A percentile compares a stretch with the other conserved stretches of the same genome.
These are phyloP conservation scores for Plasmodium gaboni DNA, from an alignment of 169 alveolate species.

Conservation along the genomic window DNA sequence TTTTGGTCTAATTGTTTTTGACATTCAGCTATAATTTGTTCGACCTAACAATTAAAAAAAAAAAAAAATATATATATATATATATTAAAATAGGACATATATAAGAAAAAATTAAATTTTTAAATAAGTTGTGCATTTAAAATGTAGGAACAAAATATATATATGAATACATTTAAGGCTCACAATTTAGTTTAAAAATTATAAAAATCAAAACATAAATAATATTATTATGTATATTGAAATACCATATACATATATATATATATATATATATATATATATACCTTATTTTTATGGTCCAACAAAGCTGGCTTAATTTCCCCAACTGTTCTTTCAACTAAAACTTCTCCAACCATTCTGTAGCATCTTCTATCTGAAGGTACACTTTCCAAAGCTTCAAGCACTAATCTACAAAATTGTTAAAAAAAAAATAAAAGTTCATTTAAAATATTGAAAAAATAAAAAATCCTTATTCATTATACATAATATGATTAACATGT, in stretches of 20 bases:
- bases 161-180: too few species aligned
- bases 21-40: slow-evolving; percentile 69
- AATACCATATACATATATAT: background rate
- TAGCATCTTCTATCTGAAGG: slow-evolving; percentile 91
- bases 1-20: slow-evolving; percentile 72
- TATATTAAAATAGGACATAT: background rate
- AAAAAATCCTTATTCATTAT: background rate
- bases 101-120: background rate
- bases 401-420: slow-evolving; percentile 83
- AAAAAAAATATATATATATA: slow-evolving; percentile 11
- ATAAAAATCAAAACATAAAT: slow-evolving; percentile 1
- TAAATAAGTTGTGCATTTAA: background rate
- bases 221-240: background rate
- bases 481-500: background rate
- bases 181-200: background rate
- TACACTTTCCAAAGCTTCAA: slow-evolving; percentile 88
- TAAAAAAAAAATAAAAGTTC: slow-evolving; percentile 1
- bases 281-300: slow-evolving; percentile 84
- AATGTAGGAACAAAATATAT: too few species aligned
- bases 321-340: slow-evolving; percentile 92
- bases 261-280: slow-evolving; percentile 25
- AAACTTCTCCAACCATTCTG: slow-evolving; percentile 92
- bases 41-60: slow-evolving; percentile 33
- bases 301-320: slow-evolving; percentile 91
- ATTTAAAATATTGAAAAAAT: background rate